phyloP scores from a whole-genome alignment of 768 basidiomycete genomes.

The Naganishia friedmannii region DNA sequence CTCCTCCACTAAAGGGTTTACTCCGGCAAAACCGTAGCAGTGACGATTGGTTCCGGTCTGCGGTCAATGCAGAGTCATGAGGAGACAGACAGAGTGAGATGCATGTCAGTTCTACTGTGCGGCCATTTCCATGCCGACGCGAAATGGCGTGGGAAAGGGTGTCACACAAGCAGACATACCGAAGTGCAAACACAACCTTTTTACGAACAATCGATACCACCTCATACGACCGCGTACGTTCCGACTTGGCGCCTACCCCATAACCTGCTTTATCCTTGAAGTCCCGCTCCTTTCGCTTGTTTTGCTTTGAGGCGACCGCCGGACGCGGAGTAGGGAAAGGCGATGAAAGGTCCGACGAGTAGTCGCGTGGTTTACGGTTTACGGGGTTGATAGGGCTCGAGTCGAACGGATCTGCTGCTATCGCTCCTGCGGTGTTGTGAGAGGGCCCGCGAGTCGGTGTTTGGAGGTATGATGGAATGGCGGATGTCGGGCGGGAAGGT shows the following conservation, averaged over 20 bases:
- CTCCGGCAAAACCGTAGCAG: conserved; percentile 48
- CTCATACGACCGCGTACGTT: conserved; percentile 43
- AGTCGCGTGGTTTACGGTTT: conserved; percentile 37
- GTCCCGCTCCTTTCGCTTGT: not conserved
- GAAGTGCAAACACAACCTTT: conserved; percentile 48
- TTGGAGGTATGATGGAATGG: conserved; percentile 28
- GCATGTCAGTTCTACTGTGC: not conserved
- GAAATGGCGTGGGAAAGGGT: not conserved
- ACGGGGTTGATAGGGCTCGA: conserved; percentile 29
- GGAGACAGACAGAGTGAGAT: not conserved
- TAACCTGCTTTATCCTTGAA: not conserved
- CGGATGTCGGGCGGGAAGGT: conserved; percentile 25
- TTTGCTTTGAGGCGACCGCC: not conserved
- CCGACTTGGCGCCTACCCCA: conserved; percentile 2
- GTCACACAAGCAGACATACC: conserved; percentile 38
- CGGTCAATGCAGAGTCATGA: no score
- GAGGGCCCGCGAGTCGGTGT: conserved; percentile 5
- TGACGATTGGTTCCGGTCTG: conserved; percentile 51
- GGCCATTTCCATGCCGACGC: not conserved
- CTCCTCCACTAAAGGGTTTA: conserved; percentile 12
- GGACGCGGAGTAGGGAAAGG: conserved; percentile 22
- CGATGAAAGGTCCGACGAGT: conserved; percentile 44
- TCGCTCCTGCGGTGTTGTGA: not conserved
- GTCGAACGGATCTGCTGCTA: not conserved
- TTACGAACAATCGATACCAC: conserved; percentile 47